Base-by-base conservation (phyloP, 768 basidiomycete species). In the Serendipita sp. region DNA sequence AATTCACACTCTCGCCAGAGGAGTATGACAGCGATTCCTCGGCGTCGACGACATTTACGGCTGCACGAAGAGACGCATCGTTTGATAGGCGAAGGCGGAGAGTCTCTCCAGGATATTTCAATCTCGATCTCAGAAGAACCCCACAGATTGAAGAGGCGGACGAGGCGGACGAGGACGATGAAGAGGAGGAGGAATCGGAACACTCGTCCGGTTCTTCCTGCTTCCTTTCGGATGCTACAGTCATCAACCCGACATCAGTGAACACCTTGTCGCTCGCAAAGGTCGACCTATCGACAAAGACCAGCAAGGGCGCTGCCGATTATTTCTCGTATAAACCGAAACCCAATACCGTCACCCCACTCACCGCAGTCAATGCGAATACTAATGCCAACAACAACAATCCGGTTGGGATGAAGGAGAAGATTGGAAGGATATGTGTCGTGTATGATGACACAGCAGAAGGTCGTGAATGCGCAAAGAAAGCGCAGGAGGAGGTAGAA, bases 1-100 rank as follows among this genome's bases (percentile, higher is more conserved):
- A 58, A 31, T 58, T 58, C 31, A 58, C 53, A 3, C 31, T 58
- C 22, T 58, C 53, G 28, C 53, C 53, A 11, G 53, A 58, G 53
- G 24, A 33, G 24, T 24, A 58, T 31, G 53, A 58, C 22, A 58
- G 53, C 30, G 53, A 58, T 33, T 24, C 53, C 17, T 58, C 53
- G 22, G 11, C 53, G 22, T 24, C 53, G 11, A n/a, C 31, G 17
- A 58, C 53, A 11, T 33, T 26, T 28, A 24, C 53, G 11, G 26
- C 26, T 48, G 26, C 45, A 20, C 45, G 20, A 48, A 48, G 45
- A n/a, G 45, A 48, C 9, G 34, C n/a, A 48, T 48, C 45, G 45
- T 48, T 48, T 48, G 26, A 28, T 17, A 48, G n/a, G n/a, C 1
- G 45, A 28, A 5, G 45, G 17, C 45, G 45, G n/a, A 5, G 45